phyloP scores from a whole-genome alignment of 2,329 filamentous ascomycete genomes.

The Fusarium sp. region DNA sequence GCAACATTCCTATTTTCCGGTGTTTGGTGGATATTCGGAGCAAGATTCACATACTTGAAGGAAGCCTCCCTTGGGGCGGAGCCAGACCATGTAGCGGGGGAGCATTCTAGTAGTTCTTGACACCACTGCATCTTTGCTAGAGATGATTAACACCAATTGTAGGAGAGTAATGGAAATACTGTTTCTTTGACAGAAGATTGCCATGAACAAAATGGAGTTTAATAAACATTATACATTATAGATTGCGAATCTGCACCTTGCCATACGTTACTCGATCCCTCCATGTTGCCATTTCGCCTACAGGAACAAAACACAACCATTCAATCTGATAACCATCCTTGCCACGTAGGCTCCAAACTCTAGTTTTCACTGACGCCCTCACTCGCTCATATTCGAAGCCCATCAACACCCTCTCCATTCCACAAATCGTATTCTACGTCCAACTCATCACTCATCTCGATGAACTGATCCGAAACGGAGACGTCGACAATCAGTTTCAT shows the following conservation, averaged over 20 bases:
- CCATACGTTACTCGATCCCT: too few species aligned
- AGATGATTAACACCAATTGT: background rate
- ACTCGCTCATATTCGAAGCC: too few species aligned
- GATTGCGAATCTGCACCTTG: too few species aligned
- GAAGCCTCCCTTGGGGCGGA: background rate
- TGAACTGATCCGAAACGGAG: background rate
- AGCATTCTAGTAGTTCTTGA: background rate
- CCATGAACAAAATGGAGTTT: too few species aligned
- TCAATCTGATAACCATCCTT: too few species aligned
- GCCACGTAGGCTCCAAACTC: too few species aligned
- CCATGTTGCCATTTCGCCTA: too few species aligned
- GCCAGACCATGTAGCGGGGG: rapidly evolving
- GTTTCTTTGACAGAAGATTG: too few species aligned
- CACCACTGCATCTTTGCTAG: background rate
- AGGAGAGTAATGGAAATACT: background rate
- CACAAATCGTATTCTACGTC: rapidly evolving
- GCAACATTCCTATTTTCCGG: slow-evolving; percentile 2
- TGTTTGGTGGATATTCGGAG: slow-evolving; percentile 1
- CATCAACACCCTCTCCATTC: rapidly evolving
- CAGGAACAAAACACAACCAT: too few species aligned
- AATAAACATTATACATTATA: too few species aligned
- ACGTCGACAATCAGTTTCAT: rapidly evolving
- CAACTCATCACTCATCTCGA: background rate
- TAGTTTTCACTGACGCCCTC: too few species aligned
- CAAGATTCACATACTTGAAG: slow-evolving; percentile 2